phyloP scores from a whole-genome alignment of 2,329 filamentous ascomycete genomes.

The Talaromyces atroroseus region DNA sequence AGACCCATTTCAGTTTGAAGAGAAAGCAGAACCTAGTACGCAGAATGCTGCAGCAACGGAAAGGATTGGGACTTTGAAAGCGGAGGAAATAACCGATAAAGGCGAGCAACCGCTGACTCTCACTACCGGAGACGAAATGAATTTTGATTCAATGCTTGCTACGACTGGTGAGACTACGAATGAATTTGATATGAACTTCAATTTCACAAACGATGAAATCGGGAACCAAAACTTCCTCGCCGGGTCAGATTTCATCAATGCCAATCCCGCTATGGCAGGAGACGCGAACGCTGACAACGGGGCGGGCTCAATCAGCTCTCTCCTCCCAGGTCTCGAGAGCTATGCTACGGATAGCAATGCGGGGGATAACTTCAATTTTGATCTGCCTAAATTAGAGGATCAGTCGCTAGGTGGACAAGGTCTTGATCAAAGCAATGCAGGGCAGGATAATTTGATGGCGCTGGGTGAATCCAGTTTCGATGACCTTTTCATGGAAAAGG shows the following conservation, averaged over 20 bases:
- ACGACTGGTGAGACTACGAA: constrained; percentile 28
- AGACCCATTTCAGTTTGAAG: background rate
- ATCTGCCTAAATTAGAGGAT: constrained; percentile 24
- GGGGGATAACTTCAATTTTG: constrained; percentile 34
- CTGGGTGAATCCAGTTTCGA: constrained; percentile 43
- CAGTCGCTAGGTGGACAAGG: constrained; percentile 17
- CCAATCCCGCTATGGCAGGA: constrained; percentile 14
- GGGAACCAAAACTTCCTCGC: constrained; percentile 36
- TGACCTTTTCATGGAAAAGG: constrained; percentile 39
- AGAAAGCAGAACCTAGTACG: constrained; percentile 4
- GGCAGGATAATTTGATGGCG: constrained; percentile 31
- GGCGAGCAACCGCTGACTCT: constrained; percentile 23
- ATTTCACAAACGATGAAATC: constrained; percentile 35
- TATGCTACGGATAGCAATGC: constrained; percentile 27
- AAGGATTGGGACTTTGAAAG: constrained; percentile 21
- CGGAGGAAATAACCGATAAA: constrained; percentile 14
- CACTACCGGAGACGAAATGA: constrained; percentile 29
- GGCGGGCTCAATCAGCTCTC: constrained; percentile 20
- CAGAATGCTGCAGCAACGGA: constrained; percentile 15
- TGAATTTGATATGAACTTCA: constrained; percentile 36
- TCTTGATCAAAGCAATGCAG: constrained; percentile 17
- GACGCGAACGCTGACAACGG: constrained; percentile 15
- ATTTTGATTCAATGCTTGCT: constrained; percentile 38
- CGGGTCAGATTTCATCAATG: constrained; percentile 25
- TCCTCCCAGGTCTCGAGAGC: constrained; percentile 28